phyloP scores from a whole-genome alignment of 2,329 filamentous ascomycete species.

The Diaporthe citri region DNA sequence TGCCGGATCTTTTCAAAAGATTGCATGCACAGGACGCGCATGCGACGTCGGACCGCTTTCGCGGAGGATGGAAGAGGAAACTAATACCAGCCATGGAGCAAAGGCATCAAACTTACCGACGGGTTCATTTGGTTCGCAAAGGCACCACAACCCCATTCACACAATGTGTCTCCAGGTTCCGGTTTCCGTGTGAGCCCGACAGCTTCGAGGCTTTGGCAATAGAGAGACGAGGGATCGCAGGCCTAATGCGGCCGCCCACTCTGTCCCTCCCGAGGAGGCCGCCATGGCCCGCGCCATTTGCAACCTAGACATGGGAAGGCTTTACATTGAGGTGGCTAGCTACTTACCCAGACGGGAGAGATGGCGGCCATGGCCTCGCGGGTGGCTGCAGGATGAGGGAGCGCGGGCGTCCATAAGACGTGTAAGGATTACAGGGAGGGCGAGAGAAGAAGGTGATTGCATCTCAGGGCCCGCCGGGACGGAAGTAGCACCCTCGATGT shows the following conservation, averaged over 20 bases:
- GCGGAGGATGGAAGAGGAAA: neutral
- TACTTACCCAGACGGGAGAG: conserved; percentile 20
- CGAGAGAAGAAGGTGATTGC: neutral
- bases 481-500: neutral
- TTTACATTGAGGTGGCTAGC: neutral
- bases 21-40: conserved; percentile 28
- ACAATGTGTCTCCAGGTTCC: neutral
- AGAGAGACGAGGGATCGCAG: conserved; percentile 6
- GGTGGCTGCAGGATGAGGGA: conserved; percentile 35
- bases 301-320: conserved; percentile 1
- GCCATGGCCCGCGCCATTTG: conserved; percentile 27
- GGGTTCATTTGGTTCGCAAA: neutral
- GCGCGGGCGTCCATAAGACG: neutral
- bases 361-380: conserved; percentile 31
- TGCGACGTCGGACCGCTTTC: conserved; percentile 35
- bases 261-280: conserved; percentile 30
- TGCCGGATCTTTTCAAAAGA: conserved; percentile 30
- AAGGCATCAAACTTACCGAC: neutral
- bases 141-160: neutral
- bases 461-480: neutral
- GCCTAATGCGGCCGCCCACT: conserved; percentile 34
- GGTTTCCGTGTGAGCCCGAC: neutral
- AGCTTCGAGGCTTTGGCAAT: neutral
- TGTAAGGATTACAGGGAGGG: neutral
- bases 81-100: neutral